These are phyloP conservation scores for Lippia alba DNA, from an alignment of 305 asterid species.

Conservation along the genomic window DNA sequence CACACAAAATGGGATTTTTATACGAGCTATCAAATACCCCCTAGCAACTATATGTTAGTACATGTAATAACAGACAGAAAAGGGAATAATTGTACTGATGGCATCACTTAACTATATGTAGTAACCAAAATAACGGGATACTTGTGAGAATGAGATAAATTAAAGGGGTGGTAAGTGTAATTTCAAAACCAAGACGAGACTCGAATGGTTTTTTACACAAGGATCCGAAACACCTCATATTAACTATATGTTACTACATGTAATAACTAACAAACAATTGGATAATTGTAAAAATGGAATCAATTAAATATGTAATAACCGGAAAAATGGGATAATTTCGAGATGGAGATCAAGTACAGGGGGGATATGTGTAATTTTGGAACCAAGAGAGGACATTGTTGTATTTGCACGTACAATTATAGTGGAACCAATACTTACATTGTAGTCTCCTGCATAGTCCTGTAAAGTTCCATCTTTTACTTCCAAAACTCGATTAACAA, in stretches of 20 bases:
- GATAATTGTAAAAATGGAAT: too few species aligned
- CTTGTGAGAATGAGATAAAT: too few species aligned
- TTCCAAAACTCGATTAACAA: conserved; percentile 94
- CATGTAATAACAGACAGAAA: too few species aligned
- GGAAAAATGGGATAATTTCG: background rate
- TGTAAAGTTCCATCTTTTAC: conserved; percentile 83
- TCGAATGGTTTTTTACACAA: background rate
- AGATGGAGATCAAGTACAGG: background rate
- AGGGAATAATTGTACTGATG: too few species aligned
- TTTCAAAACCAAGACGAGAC: background rate
- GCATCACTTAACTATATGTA: too few species aligned
- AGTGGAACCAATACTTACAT: conserved; percentile 53
- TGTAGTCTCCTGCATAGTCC: conserved; percentile 93
- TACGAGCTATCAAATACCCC: background rate
- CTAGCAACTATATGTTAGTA: background rate
- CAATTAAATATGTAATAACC: background rate
- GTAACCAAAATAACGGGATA: too few species aligned
- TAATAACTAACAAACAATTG: too few species aligned
- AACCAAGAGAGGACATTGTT: background rate
- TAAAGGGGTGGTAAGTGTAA: too few species aligned
- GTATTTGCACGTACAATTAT: background rate
- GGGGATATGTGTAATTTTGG: background rate
- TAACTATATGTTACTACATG: too few species aligned
- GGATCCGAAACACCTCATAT: too few species aligned
- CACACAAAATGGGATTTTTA: background rate